Percentiles rank a stretch among this genome's conserved stretches.
These are phyloP conservation scores for Colletotrichum theobromicola DNA, from an alignment of 2,329 filamentous ascomycete genomes.

Conservation along the genomic window DNA sequence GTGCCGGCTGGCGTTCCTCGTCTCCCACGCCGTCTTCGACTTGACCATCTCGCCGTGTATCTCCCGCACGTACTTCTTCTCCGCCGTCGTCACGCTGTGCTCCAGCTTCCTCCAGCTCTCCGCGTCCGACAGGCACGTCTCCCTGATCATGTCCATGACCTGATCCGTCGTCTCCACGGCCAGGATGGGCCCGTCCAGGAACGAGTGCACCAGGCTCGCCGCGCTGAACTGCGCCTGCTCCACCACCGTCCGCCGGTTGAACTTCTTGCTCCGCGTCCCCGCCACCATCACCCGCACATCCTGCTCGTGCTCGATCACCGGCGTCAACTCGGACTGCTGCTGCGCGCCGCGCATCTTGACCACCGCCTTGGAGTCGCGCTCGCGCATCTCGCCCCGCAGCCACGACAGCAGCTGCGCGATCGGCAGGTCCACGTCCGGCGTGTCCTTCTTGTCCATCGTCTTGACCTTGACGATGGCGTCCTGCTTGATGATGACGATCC, in stretches of 20 bases:
- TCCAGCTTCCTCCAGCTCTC: constrained; percentile 86
- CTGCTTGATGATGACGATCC: constrained; percentile 88
- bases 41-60: constrained; percentile 76
- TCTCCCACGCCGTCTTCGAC: constrained; percentile 65
- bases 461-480: constrained; percentile 80
- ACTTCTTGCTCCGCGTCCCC: constrained; percentile 87
- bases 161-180: constrained; percentile 89
- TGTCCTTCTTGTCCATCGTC: constrained; percentile 77
- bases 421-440: constrained; percentile 76
- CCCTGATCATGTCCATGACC: constrained; percentile 76
- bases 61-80: constrained; percentile 83
- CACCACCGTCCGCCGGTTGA: constrained; percentile 84
- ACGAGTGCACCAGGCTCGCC: constrained; percentile 70
- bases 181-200: constrained; percentile 79
- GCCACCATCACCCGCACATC: constrained; percentile 86
- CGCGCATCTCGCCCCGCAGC: constrained; percentile 81
- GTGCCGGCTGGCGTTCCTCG: constrained; percentile 63
- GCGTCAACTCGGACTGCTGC: constrained; percentile 34
- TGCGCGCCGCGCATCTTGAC: constrained; percentile 43
- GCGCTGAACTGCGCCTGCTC: constrained; percentile 72
- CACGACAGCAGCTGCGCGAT: constrained; percentile 76
- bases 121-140: constrained; percentile 76
- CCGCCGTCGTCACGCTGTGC: constrained; percentile 76
- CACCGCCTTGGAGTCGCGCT: constrained; percentile 70
- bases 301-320: constrained; percentile 54